Evolutionary conservation across 2,329 filamentous ascomycete species (phyloP), one percentile per base, ranked within the genome.

Genomic region (Colletotrichum musae): DNA sequence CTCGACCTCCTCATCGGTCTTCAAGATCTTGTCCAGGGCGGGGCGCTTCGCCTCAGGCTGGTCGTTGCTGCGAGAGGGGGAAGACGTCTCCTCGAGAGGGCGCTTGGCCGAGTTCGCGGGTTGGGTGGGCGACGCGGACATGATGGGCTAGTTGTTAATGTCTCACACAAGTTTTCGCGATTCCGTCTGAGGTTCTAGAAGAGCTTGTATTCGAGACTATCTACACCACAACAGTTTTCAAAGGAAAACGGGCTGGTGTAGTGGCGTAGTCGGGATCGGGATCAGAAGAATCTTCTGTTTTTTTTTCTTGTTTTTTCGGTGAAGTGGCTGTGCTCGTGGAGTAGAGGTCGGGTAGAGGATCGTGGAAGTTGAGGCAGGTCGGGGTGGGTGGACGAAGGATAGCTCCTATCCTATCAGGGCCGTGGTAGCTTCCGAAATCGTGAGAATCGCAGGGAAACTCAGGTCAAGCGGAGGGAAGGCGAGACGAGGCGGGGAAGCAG

Each of bases 11-110:
- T 89, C 86, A 28, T 88, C 90, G 64, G 89, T 91, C 80, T 93
- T 94, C 75, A 93, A 87, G 74, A 94, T 87, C 86, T 98, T 99
- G 84, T 98, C 95, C 72, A 99, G 90, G 47, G 96, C 96, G 57
- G 94, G 96, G 74, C 96, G 93, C 86, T 99, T 99, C 72, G 96
- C 96, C 75, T 99, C 96, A 62, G 97, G 96, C 80, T 98, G 95
- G 77, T 98, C 96, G 79, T 90, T 94, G 47, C 93, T 92, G 72
- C 93, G 93, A 39, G 94, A 97, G 43, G 96, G 96, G 10, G 96
- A 99, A 18, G 96, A 98, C 12, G 95, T 93, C 79, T 98, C 96
- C 86, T 99, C 96, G 73, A 99, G 90, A 71, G 96, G 96, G 78
- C 96, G 94, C 89, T 99, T 99, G 72, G 89, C 86, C 75, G 90